Conservation (phyloP, 2,329 filamentous ascomycete genomes). For the Colletotrichum caudatum region DNA sequence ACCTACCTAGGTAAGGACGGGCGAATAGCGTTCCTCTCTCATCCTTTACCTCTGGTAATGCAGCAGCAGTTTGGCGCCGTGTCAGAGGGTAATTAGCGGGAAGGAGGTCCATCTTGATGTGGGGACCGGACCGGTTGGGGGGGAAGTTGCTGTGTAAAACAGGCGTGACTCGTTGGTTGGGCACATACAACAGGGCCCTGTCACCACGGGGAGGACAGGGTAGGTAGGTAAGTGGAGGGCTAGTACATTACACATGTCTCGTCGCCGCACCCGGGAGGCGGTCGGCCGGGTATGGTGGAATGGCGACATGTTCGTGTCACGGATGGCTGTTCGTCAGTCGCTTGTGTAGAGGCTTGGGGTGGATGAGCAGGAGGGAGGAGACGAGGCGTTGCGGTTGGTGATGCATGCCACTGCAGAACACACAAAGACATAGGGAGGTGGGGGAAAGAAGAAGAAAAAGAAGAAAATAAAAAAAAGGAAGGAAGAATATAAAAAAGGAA, state of each 20-base stretch:
- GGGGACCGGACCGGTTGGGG: constrained; percentile 11
- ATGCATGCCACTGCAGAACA: background rate
- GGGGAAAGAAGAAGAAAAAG: background rate
- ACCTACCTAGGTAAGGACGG: too few relatives aligned
- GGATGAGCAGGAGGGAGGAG: background rate
- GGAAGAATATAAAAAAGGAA: background rate
- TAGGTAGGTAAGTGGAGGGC: too few relatives aligned
- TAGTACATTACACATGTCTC: constrained; percentile 11
- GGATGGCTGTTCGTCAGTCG: background rate
- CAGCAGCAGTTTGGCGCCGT: constrained; percentile 8
- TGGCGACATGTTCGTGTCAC: background rate
- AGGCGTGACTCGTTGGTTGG: constrained; percentile 19
- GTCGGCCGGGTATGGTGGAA: constrained; percentile 14
- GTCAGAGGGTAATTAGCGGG: background rate
- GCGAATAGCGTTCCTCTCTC: background rate
- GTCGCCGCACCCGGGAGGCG: constrained; percentile 12
- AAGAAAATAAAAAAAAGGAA: too few relatives aligned
- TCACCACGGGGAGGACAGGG: background rate
- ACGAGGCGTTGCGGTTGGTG: background rate
- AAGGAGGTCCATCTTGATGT: constrained; percentile 16
- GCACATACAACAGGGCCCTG: background rate
- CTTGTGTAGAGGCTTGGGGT: background rate
- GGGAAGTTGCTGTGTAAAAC: background rate
- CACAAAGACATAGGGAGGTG: background rate
- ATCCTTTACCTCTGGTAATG: background rate